These are phyloP conservation scores for Botrytis hyacinthi DNA, from an alignment of 2,329 filamentous ascomycete species.

Conservation along the genomic window DNA sequence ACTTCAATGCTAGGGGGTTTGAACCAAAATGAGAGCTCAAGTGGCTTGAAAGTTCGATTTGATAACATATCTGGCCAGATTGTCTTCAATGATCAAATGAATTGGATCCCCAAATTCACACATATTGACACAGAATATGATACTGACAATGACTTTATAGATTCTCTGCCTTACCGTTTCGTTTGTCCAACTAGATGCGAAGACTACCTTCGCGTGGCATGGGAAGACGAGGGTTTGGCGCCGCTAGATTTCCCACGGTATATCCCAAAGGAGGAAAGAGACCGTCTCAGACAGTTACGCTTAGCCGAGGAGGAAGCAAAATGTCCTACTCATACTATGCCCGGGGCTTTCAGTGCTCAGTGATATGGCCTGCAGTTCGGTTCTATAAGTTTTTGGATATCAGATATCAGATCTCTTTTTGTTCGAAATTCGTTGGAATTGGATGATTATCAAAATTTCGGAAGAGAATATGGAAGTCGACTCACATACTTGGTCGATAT, in stretches of 20 bases:
- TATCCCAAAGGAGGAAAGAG: neutral
- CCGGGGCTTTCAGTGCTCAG: neutral
- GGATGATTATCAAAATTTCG: fast-evolving
- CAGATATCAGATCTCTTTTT: too few species aligned
- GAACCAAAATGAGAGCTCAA: too few species aligned
- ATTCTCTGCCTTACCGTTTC: neutral
- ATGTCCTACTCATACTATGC: conserved; percentile 9
- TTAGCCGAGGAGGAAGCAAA: neutral
- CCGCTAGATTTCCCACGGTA: neutral
- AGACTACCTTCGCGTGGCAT: neutral
- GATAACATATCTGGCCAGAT: too few species aligned
- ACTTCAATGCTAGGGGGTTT: too few species aligned
- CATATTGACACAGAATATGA: neutral
- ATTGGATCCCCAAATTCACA: too few species aligned
- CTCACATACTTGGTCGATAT: neutral
- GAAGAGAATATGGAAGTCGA: neutral
- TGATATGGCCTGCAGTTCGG: neutral
- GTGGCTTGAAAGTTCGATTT: too few species aligned
- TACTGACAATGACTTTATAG: neutral
- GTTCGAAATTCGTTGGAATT: neutral
- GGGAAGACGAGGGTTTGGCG: neutral
- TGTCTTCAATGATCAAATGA: too few species aligned
- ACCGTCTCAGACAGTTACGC: neutral
- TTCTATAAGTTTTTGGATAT: too few species aligned
- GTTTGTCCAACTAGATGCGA: neutral